Percentiles rank a stretch among this genome's conserved stretches.
phyloP scores from a whole-genome alignment of 495 filamentous ascomycete genomes.

The Hypoxylon fuscum region DNA sequence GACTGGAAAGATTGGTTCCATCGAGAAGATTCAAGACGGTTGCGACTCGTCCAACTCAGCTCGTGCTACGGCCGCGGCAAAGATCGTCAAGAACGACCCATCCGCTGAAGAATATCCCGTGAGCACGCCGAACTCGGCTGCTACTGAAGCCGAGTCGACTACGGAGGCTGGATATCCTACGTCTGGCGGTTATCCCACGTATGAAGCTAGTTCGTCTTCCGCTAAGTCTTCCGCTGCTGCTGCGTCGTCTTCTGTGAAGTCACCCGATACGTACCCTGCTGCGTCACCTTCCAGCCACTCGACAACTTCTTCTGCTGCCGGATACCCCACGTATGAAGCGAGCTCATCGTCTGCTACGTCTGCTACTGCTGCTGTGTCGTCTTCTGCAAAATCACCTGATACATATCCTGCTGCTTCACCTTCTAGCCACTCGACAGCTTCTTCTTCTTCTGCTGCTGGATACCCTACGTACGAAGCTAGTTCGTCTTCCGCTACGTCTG shows the following conservation, averaged over 20 bases:
- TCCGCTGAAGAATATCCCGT: constrained; percentile 16
- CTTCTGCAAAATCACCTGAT: constrained; percentile 1
- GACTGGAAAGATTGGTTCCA: constrained; percentile 38
- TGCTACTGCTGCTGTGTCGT: background rate
- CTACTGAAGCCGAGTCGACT: constrained; percentile 8
- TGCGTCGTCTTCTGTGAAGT: background rate
- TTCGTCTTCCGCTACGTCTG: too few relatives aligned
- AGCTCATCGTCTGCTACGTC: constrained; percentile 13
- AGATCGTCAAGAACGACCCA: constrained; percentile 19
- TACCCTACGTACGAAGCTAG: constrained; percentile 20
- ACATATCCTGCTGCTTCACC: constrained; percentile 17
- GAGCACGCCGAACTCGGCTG: constrained; percentile 5
- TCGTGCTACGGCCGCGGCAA: constrained; percentile 4
- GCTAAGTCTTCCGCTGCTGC: background rate
- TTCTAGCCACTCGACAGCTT: constrained; percentile 4
- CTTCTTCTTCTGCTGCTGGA: constrained; percentile 6
- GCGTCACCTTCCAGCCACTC: constrained; percentile 9
- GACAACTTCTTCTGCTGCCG: constrained; percentile 16
- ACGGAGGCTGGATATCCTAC: constrained; percentile 5
- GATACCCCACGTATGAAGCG: constrained; percentile 16
- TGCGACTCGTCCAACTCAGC: constrained; percentile 21
- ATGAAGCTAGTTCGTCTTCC: constrained; percentile 14
- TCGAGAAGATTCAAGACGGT: constrained; percentile 37
- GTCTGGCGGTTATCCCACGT: constrained; percentile 12
- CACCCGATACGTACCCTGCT: constrained; percentile 13